Evolutionary conservation across 1,139 yeast genomes (phyloP).

Genomic region (Pneumocystis jirovecii): DNA sequence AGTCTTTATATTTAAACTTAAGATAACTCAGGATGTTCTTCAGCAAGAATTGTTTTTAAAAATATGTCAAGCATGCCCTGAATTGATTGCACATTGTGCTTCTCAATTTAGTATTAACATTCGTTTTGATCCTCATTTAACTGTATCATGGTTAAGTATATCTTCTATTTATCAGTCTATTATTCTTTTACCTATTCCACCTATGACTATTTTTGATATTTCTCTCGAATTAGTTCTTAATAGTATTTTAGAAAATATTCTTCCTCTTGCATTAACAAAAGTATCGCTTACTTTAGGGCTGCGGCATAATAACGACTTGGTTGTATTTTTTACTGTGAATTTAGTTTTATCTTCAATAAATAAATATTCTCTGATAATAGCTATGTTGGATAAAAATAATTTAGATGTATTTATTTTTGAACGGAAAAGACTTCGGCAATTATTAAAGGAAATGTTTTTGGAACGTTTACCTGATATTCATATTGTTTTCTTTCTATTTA

Average conservation of each 20-base stretch:
- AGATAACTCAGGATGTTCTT: slow-evolving; percentile 63
- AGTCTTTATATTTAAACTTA: slow-evolving; percentile 46
- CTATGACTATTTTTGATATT: slow-evolving; percentile 5
- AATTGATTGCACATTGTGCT: slow-evolving; percentile 59
- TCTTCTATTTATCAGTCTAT: slow-evolving; percentile 47
- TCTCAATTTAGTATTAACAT: slow-evolving; percentile 23
- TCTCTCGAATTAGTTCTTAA: slow-evolving; percentile 11
- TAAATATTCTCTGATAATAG: slow-evolving; percentile 29
- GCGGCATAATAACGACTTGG: slow-evolving; percentile 37
- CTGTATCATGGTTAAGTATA: slow-evolving; percentile 74
- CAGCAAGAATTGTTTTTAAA: slow-evolving; percentile 44
- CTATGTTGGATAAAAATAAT: slow-evolving; percentile 25
- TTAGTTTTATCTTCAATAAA: slow-evolving; percentile 40
- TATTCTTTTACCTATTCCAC: slow-evolving; percentile 41
- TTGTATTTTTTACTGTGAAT: slow-evolving; percentile 53
- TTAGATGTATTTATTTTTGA: background rate
- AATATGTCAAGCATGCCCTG: slow-evolving; percentile 45
- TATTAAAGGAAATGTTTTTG: slow-evolving; percentile 4
- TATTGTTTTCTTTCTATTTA: slow-evolving; percentile 5
- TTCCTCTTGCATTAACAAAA: slow-evolving; percentile 55
- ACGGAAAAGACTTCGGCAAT: background rate
- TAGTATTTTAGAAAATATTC: slow-evolving; percentile 38
- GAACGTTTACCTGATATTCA: slow-evolving; percentile 10
- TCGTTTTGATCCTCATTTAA: slow-evolving; percentile 44
- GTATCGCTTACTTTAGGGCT: slow-evolving; percentile 45